phyloP scores from a whole-genome alignment of 2,329 filamentous ascomycete genomes.

The Botrytis fragariae region DNA sequence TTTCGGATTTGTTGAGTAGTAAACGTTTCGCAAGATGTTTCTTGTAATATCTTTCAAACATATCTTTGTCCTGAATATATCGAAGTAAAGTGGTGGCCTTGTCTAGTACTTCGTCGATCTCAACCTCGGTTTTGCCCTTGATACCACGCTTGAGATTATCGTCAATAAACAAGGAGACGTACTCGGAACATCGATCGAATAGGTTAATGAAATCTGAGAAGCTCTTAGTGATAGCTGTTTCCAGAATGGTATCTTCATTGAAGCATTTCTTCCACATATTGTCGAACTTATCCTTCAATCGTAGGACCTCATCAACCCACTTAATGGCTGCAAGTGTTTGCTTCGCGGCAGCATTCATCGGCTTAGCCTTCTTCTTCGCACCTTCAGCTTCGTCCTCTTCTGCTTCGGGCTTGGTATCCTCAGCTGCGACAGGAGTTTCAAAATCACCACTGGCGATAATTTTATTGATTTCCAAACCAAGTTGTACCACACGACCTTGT shows the following conservation, averaged over 20 bases:
- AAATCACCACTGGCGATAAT: constrained; percentile 56
- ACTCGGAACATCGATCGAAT: constrained; percentile 84
- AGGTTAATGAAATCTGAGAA: constrained; percentile 92
- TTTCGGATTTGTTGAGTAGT: constrained; percentile 84
- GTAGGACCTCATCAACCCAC: constrained; percentile 91
- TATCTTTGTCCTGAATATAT: constrained; percentile 86
- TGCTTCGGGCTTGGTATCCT: constrained; percentile 46
- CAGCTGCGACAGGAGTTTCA: constrained; percentile 39
- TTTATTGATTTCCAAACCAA: constrained; percentile 82
- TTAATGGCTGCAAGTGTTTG: constrained; percentile 85
- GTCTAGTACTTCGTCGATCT: constrained; percentile 80
- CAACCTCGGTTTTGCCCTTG: constrained; percentile 85
- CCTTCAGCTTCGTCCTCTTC: constrained; percentile 29
- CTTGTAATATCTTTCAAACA: constrained; percentile 97
- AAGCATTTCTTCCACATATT: constrained; percentile 73
- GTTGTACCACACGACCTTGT: constrained; percentile 70
- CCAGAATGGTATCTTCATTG: constrained; percentile 68
- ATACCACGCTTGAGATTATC: constrained; percentile 93
- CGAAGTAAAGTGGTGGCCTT: constrained; percentile 86
- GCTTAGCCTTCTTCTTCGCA: constrained; percentile 48
- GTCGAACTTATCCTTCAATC: constrained; percentile 87
- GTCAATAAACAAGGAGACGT: constrained; percentile 93
- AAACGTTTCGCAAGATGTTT: constrained; percentile 88
- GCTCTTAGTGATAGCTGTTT: constrained; percentile 79
- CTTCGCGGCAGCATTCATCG: constrained; percentile 62